These are phyloP conservation scores for Ilex asprella DNA, from an alignment of 257 asterid genomes.

Conservation along the genomic window DNA sequence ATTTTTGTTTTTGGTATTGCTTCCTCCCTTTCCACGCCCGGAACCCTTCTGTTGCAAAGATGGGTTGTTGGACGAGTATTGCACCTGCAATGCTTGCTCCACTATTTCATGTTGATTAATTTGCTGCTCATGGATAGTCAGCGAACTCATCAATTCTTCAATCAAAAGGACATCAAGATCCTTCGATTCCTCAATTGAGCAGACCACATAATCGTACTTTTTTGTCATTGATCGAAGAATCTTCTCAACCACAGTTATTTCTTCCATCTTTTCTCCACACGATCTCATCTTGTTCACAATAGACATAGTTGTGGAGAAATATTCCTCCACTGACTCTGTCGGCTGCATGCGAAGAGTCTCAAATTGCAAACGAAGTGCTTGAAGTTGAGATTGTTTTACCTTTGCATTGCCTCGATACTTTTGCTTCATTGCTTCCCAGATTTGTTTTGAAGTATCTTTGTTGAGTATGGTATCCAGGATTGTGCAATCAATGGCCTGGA, in stretches of 20 bases:
- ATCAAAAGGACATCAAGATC: neutral
- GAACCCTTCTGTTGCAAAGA: neutral
- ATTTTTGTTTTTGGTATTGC: neutral
- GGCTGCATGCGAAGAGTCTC: neutral
- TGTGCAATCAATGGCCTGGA: neutral
- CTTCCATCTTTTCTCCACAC: neutral
- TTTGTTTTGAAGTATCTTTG: neutral
- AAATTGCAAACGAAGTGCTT: neutral
- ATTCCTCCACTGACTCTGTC: neutral
- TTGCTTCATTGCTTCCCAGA: neutral
- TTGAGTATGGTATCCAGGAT: neutral
- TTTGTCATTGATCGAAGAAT: neutral
- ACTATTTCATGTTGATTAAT: neutral
- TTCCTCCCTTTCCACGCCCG: neutral
- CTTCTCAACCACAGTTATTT: neutral
- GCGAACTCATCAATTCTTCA: neutral
- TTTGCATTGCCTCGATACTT: neutral
- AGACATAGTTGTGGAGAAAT: too few relatives aligned
- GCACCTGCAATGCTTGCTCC: neutral
- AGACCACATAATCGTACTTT: neutral
- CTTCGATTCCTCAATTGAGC: neutral
- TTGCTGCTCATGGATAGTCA: neutral
- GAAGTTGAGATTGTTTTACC: neutral
- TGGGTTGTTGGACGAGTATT: too few relatives aligned
- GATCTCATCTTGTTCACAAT: neutral